phyloP scores from a whole-genome alignment of 805 yeast genomes.

The Nakazawaea wickerhamii region DNA sequence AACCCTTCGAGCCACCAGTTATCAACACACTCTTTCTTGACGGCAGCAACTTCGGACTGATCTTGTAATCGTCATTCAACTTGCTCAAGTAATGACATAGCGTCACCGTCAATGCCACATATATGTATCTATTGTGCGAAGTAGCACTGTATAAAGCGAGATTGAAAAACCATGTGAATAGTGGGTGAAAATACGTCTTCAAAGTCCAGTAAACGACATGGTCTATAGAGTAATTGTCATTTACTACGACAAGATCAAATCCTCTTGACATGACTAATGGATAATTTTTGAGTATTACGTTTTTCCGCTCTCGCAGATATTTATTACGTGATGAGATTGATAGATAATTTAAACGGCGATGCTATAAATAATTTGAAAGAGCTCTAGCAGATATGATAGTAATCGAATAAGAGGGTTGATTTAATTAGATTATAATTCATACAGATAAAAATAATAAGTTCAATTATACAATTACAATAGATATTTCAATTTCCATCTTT shows the following conservation, averaged over 20 bases:
- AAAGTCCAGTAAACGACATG: slow-evolving; percentile 15
- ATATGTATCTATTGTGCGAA: slow-evolving; percentile 3
- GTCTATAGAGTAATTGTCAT: slow-evolving; percentile 16
- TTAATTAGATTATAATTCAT: no score
- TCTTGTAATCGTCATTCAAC: slow-evolving; percentile 6
- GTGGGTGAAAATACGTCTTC: slow-evolving; percentile 17
- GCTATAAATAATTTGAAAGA: no score
- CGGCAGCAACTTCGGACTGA: not conserved
- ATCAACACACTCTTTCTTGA: slow-evolving; percentile 25
- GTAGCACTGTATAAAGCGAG: slow-evolving; percentile 8
- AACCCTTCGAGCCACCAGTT: slow-evolving; percentile 49
- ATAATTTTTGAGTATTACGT: not conserved
- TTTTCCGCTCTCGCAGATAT: no score
- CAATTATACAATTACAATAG: not conserved
- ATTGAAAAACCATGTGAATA: slow-evolving; percentile 17
- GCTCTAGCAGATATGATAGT: no score
- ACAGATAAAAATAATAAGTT: no score
- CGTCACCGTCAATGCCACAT: slow-evolving; percentile 15
- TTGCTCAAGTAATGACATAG: slow-evolving; percentile 18
- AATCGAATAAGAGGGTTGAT: no score
- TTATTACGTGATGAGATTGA: no score
- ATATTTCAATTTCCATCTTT: slow-evolving; percentile 28
- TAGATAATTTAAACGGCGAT: no score
- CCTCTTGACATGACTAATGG: not conserved
- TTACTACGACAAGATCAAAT: slow-evolving; percentile 11